phyloP scores from a whole-genome alignment of 176 grass and related monocot species.

The Sorghum bicolor region Sorghum_bicolor_NCBIv3 NC_012878.2:46343001-46343500 shows the following conservation, averaged over 20 bases:
- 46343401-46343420: slow-evolving; percentile 69
- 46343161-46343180: slow-evolving; percentile 82
- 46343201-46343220: slow-evolving; percentile 86
- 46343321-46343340: background rate
- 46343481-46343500: background rate
- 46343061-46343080: background rate
- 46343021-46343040: background rate
- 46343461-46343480: slow-evolving; percentile 14
- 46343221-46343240: slow-evolving; percentile 55
- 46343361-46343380: slow-evolving; percentile 91
- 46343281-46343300: background rate
- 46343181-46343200: slow-evolving; percentile 88
- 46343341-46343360: slow-evolving; percentile 69
- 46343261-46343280: background rate
- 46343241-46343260: background rate
- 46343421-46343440: slow-evolving; percentile 48
- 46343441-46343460: background rate
- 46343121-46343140: slow-evolving; percentile 70
- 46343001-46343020: background rate
- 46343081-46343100: background rate
- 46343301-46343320: background rate
- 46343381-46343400: slow-evolving; percentile 79
- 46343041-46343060: slow-evolving; percentile 16
- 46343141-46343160: slow-evolving; percentile 73
- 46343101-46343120: background rate